Evolutionary conservation across 257 asterid genomes (phyloP).

Genomic region (Solanum virginianum): DNA sequence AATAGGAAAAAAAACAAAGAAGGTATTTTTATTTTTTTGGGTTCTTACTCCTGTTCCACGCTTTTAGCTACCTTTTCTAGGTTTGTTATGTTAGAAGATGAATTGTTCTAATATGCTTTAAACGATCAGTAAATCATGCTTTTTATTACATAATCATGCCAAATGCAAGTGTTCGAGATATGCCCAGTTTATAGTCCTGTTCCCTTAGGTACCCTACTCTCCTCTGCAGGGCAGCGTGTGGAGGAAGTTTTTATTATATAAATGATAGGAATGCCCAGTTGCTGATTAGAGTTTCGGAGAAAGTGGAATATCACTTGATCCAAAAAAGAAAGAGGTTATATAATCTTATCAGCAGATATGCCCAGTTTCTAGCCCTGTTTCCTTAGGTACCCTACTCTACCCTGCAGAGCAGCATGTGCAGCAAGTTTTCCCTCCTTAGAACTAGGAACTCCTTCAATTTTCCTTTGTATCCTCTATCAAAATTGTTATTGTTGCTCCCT

Average conservation of each 20-base stretch:
- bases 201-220: no score
- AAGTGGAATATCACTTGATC: neutral
- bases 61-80: neutral
- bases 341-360: neutral
- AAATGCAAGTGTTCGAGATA: no score
- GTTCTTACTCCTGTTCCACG: neutral
- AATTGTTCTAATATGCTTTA: neutral
- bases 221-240: no score
- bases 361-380: neutral
- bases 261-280: no score
- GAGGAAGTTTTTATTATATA: no score
- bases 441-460: neutral
- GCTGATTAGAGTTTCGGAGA: neutral
- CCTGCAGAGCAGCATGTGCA: neutral
- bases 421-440: neutral
- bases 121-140: neutral
- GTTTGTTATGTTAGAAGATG: neutral
- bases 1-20: neutral
- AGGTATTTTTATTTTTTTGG: neutral
- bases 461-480: neutral
- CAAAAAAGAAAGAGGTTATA: neutral
- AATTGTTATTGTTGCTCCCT: neutral
- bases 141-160: neutral
- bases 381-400: neutral
- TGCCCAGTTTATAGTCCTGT: no score